Evolutionary conservation across 805 yeast genomes (phyloP).

Genomic region (Isabelozyma pseudorhagii): DNA sequence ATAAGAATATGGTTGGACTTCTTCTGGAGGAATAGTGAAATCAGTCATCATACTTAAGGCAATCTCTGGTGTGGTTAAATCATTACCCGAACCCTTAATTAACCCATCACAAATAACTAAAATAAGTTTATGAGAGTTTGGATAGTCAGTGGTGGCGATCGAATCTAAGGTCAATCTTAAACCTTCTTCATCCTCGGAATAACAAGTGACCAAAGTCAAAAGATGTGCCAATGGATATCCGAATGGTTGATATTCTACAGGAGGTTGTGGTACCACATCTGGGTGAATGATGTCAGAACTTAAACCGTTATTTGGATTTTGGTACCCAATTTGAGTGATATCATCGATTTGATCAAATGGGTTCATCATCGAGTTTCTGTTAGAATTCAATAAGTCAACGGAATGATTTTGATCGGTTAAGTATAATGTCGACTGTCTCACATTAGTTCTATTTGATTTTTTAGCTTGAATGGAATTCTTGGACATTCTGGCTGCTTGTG

Average conservation of each 20-base stretch:
- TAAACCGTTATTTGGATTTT: slow-evolving; percentile 42
- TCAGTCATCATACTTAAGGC: slow-evolving; percentile 80
- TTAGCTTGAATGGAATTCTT: slow-evolving; percentile 6
- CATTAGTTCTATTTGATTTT: slow-evolving; percentile 11
- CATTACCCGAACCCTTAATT: slow-evolving; percentile 93
- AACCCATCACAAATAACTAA: slow-evolving; percentile 90
- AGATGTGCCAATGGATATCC: slow-evolving; percentile 65
- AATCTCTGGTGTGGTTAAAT: slow-evolving; percentile 83
- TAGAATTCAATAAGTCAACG: slow-evolving; percentile 25
- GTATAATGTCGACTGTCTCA: slow-evolving; percentile 27
- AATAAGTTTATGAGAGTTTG: slow-evolving; percentile 88
- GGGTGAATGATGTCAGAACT: slow-evolving; percentile 64
- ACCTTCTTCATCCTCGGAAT: slow-evolving; percentile 88
- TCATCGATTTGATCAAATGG: slow-evolving; percentile 35
- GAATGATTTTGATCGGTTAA: slow-evolving; percentile 31
- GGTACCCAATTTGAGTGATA: slow-evolving; percentile 3
- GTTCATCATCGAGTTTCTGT: slow-evolving; percentile 17
- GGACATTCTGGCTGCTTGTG: slow-evolving; percentile 48
- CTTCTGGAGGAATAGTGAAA: slow-evolving; percentile 63
- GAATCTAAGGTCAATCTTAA: slow-evolving; percentile 88
- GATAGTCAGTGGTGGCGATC: slow-evolving; percentile 90
- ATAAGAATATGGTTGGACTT: slow-evolving; percentile 79
- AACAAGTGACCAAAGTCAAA: slow-evolving; percentile 70
- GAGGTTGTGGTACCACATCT: slow-evolving; percentile 88
- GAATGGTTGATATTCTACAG: slow-evolving; percentile 82